Percentiles rank a stretch among this genome's conserved stretches.
These are phyloP conservation scores for Boletus rex-veris DNA, from an alignment of 768 basidiomycete species.

Conservation along the genomic window DNA sequence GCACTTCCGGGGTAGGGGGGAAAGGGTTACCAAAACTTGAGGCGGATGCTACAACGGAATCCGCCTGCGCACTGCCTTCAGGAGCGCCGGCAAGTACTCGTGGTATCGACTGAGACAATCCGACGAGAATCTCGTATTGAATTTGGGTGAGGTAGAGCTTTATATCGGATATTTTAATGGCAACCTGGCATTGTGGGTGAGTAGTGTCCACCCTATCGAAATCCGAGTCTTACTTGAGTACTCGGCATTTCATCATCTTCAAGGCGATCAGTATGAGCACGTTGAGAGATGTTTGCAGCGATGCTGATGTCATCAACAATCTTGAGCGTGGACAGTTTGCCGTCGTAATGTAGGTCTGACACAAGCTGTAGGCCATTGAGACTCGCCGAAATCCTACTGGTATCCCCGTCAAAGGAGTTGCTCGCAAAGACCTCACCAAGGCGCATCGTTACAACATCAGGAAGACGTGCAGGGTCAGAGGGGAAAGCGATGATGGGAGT, in stretches of 20 bases:
- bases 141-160: slow-evolving; percentile 78
- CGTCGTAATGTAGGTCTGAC: slow-evolving; percentile 57
- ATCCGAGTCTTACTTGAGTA: slow-evolving; percentile 54
- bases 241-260: slow-evolving; percentile 58
- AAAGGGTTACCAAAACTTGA: slow-evolving; percentile 1
- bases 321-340: slow-evolving; percentile 56
- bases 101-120: slow-evolving; percentile 65
- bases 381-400: slow-evolving; percentile 66
- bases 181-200: slow-evolving; percentile 45
- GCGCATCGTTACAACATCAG: slow-evolving; percentile 72
- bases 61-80: slow-evolving; percentile 37
- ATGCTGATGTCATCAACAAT: slow-evolving; percentile 92
- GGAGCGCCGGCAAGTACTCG: slow-evolving; percentile 52
- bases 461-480: slow-evolving; percentile 53
- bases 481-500: slow-evolving; percentile 93
- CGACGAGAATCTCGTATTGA: slow-evolving; percentile 74
- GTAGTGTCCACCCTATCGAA: not conserved
- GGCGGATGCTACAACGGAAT: slow-evolving; percentile 21
- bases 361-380: slow-evolving; percentile 81
- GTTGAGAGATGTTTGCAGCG: slow-evolving; percentile 63
- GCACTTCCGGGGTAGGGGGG: slow-evolving; percentile 2
- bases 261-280: slow-evolving; percentile 49
- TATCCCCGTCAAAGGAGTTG: slow-evolving; percentile 60
- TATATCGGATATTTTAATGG: slow-evolving; percentile 76
- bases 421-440: slow-evolving; percentile 86